These are phyloP conservation scores for Ceratocystis albifundus DNA, from an alignment of 2,329 filamentous ascomycete genomes.

Conservation along the genomic window DNA sequence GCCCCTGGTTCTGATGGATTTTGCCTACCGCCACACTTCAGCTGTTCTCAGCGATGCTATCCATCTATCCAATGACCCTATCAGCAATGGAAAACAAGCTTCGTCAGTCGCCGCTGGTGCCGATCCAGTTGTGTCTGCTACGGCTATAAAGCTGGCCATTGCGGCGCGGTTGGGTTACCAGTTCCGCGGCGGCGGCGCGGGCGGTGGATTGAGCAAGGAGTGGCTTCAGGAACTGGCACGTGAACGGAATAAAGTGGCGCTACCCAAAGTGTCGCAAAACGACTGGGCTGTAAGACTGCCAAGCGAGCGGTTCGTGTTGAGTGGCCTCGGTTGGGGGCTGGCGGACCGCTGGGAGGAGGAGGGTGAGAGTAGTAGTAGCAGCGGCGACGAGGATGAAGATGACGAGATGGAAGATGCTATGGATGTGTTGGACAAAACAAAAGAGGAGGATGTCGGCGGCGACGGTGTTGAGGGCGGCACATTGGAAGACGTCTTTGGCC, in stretches of 20 bases:
- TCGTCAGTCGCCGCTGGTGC: constrained; percentile 37
- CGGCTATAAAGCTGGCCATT: constrained; percentile 62
- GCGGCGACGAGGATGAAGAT: constrained; percentile 34
- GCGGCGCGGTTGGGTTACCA: constrained; percentile 56
- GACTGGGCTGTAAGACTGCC: constrained; percentile 58
- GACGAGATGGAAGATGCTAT: constrained; percentile 37
- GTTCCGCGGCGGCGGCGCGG: constrained; percentile 47
- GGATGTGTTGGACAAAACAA: constrained; percentile 37
- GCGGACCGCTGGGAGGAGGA: constrained; percentile 46
- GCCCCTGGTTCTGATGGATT: constrained; percentile 71
- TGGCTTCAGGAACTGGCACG: constrained; percentile 64
- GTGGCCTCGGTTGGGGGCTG: constrained; percentile 53
- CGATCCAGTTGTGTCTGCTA: constrained; percentile 50
- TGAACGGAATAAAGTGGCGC: constrained; percentile 54
- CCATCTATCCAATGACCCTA: constrained; percentile 57
- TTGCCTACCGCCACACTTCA: constrained; percentile 71
- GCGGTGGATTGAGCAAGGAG: constrained; percentile 54
- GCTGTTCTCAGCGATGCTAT: constrained; percentile 59
- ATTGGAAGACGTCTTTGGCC: constrained; percentile 45
- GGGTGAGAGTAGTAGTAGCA: constrained; percentile 33
- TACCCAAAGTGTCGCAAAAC: constrained; percentile 51
- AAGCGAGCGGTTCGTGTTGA: constrained; percentile 57
- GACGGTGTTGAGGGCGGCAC: constrained; percentile 41
- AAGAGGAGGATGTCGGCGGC: constrained; percentile 35
- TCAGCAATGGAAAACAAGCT: constrained; percentile 43